Evolutionary conservation across 23 red algal species (phyloP), one percentile per base, ranked within the genome.

Genomic region (Agarophyton chilense): DNA sequence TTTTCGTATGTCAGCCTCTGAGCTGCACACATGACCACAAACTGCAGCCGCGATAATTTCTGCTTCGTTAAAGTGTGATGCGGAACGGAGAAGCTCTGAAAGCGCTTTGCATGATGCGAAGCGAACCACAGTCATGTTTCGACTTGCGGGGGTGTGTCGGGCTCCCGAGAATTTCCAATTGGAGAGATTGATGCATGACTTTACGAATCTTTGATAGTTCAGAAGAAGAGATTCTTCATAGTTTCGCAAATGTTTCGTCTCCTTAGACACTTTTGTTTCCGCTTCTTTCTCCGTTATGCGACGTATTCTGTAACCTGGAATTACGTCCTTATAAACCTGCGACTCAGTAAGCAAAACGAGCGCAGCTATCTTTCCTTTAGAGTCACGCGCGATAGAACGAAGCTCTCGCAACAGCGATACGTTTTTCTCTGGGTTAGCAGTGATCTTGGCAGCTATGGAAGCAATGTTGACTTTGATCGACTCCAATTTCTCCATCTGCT

Each of bases 61-160:
- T 38, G 79, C 89, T 60, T 84, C 78, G 38, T 92, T 92, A 32
- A 92, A 92, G 39, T 92, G 89, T n/a, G 89, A 64, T 17, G 84
- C 34, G 7, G 89, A 78, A 39, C 67, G 79, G 7, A 92, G 36
- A 34, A 78, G 52, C 31, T 83, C 78, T 13, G 89, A 74, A 3
- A 84, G 29, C 10, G 89, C 89, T 39, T 77, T 83, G 44, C 79
- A 83, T 21, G 89, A 58, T 13, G 81, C 89, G 21, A 77, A 41
- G 13, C 89, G 71, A 45, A 84, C 89, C 10, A 21, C 36, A 19
- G 43, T 24, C 77, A 84, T 83, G 35, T 83, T 76, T 46, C 53
- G 64, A 35, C 76, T 64, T 4, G 67, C 64, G 19, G 25, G 34
- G 24, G 79, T 84, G 28, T 89, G 61, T 17, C 51, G 16, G 8